Percentiles rank a stretch among this genome's conserved stretches.
Conservation (phyloP, 768 basidiomycete genomes). For the Phylloporus rhodoxanthus region DNA sequence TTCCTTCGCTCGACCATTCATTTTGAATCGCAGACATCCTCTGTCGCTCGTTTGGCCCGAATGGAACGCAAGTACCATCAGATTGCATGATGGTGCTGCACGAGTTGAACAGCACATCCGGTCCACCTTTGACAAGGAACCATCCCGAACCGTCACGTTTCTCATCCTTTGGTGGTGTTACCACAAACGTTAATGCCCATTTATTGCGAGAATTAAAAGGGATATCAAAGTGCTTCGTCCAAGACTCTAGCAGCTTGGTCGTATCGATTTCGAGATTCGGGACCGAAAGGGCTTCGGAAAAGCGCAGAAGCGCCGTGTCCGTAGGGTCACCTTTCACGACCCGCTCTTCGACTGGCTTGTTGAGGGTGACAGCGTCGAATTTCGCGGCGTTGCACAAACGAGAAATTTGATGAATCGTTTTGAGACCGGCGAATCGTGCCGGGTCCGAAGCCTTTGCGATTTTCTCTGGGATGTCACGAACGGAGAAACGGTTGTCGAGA, state of each 20-base stretch:
- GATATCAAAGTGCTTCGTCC: constrained; percentile 30
- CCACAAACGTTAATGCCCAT: constrained; percentile 45
- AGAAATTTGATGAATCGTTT: constrained; percentile 33
- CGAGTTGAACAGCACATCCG: constrained; percentile 43
- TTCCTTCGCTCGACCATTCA: constrained; percentile 43
- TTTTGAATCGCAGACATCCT: constrained; percentile 31
- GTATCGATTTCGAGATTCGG: constrained; percentile 21
- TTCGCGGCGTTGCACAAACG: constrained; percentile 54
- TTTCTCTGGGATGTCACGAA: constrained; percentile 10
- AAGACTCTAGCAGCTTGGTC: constrained; percentile 16
- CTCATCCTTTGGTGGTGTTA: constrained; percentile 4
- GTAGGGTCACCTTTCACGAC: constrained; percentile 44
- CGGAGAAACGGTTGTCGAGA: constrained; percentile 22
- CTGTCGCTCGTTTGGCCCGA: constrained; percentile 21
- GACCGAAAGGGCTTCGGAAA: constrained; percentile 32
- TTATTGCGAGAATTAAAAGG: constrained; percentile 50
- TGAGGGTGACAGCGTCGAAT: constrained; percentile 35
- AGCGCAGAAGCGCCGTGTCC: constrained; percentile 49
- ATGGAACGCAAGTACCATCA: constrained; percentile 30
- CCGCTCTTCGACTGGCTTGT: constrained; percentile 29
- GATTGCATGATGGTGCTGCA: constrained; percentile 32
- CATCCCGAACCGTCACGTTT: constrained; percentile 14
- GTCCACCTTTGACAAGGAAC: constrained; percentile 54
- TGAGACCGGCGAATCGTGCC: constrained; percentile 12
- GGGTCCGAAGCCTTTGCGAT: constrained; percentile 25